phyloP scores from a whole-genome alignment of 768 basidiomycete species.

The Boletus sp. region DNA sequence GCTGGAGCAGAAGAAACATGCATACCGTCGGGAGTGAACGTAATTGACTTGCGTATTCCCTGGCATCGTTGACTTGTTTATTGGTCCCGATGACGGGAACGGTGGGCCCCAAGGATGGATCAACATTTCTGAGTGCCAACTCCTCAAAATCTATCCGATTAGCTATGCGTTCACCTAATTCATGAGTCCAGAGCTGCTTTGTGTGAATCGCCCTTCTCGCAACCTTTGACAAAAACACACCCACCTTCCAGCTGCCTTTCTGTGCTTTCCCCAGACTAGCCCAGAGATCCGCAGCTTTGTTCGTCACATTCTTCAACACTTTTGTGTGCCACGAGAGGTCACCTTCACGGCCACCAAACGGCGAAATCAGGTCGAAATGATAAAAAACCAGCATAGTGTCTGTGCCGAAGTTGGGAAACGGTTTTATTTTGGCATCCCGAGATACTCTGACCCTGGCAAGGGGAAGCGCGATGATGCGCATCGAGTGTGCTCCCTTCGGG shows the following conservation, averaged over 20 bases:
- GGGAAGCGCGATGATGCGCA: constrained; percentile 51
- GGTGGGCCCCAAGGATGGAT: constrained; percentile 64
- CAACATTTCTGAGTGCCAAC: constrained; percentile 66
- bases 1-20: neutral
- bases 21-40: constrained; percentile 13
- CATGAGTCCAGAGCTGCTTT: constrained; percentile 54
- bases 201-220: constrained; percentile 6
- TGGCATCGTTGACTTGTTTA: constrained; percentile 14
- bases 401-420: constrained; percentile 5
- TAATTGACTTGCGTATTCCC: constrained; percentile 7
- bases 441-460: constrained; percentile 27
- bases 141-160: constrained; percentile 82
- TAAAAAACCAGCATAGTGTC: constrained; percentile 40
- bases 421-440: constrained; percentile 5
- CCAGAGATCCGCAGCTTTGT: constrained; percentile 59
- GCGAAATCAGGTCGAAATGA: constrained; percentile 32
- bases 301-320: constrained; percentile 43
- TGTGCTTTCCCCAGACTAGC: constrained; percentile 62
- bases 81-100: constrained; percentile 27
- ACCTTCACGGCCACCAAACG: constrained; percentile 34
- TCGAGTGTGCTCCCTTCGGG: constrained; percentile 22
- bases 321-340: constrained; percentile 11
- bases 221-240: constrained; percentile 18
- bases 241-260: constrained; percentile 70
- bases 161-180: constrained; percentile 62